Base-by-base conservation (phyloP, 2,329 filamentous ascomycete species). In the Ceratocystis diversiconidia region DNA sequence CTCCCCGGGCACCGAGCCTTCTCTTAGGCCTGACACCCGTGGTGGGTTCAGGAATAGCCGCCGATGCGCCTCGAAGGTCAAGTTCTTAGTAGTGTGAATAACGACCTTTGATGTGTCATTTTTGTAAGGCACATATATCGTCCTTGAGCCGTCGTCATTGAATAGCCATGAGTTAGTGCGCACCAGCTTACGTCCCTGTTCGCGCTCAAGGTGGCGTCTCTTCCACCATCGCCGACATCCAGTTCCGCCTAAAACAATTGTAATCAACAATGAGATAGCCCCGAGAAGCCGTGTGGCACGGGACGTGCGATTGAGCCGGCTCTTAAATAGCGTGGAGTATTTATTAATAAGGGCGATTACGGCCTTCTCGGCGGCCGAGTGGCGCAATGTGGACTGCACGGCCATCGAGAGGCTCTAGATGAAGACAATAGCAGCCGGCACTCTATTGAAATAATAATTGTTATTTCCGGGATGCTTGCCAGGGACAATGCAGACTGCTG, bases 41-140 rank as follows among this genome's bases (percentile, higher is more conserved):
- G 92, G 92, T 1, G 92, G 92, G 71, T 95, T 94, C 61, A 99
- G 79, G 74, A 99, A 99, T 36, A 99, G 80, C 30, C 95, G 83
- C 36, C 94, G 84, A 76, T 99, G 94, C 5, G 94, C 95, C 79
- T 99, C 92, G 73, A 97, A 99, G 0, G 94, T 99, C 44, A 92
- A 88, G 22, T 86, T 84, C 73, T 96, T 96, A 32, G 92, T 99
- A 5, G 88, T 87, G 73, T 90, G 81, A 69, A 99, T 96, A 66
- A 88, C 87, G 61, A 99, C 92, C 75, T 95, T 95, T 70, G 91
- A 88, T 1, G 91, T 96, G 64, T 85, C 81, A 70, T 91, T 84
- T 74, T 90, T 90, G 75, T 96, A 94, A 1, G 92, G 92, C 32
- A 99, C 94, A 73, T 94, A 97, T 67, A 99, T 94, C 15, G 91